phyloP scores from a whole-genome alignment of 2,329 filamentous ascomycete species.

The Hymenoscyphus infarciens region DNA sequence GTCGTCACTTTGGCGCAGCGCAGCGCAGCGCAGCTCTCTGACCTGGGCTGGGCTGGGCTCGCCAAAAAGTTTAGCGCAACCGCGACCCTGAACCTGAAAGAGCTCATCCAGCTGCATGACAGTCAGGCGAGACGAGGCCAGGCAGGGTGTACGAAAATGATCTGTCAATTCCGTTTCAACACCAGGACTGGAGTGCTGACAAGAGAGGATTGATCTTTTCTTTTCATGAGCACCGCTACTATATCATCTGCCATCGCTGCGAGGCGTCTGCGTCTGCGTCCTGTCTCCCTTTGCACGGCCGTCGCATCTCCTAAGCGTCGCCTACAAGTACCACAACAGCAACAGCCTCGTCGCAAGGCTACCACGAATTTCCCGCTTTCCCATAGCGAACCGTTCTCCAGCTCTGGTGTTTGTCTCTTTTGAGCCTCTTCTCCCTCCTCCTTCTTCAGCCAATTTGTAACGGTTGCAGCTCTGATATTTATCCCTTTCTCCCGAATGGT shows the following conservation, averaged over 20 bases:
- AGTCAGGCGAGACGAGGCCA: background rate
- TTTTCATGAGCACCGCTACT: conserved; percentile 9
- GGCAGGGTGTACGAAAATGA: conserved; percentile 17
- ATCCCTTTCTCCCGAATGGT: background rate
- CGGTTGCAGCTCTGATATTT: background rate
- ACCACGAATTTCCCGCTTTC: background rate
- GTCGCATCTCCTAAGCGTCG: background rate
- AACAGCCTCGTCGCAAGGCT: conserved; percentile 12
- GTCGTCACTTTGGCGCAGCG: background rate
- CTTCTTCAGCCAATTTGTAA: background rate
- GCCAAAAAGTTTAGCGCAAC: conserved; percentile 8
- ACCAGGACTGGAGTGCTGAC: conserved; percentile 10
- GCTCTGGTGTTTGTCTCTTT: background rate
- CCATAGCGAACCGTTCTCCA: background rate
- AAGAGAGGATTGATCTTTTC: conserved; percentile 9
- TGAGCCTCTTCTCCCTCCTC: background rate
- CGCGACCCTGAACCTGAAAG: conserved; percentile 11
- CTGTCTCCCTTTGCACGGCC: conserved; percentile 1
- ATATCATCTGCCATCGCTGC: background rate
- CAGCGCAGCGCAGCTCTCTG: background rate
- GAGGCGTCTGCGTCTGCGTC: background rate
- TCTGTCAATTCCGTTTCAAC: conserved; percentile 19
- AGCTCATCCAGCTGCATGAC: conserved; percentile 12
- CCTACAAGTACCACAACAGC: conserved; percentile 3
- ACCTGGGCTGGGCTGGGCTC: background rate